A percentile compares a stretch with the other conserved stretches of the same genome.
Conservation (phyloP, 148 eudicot genomes). For the Heliamphora exappendiculata region DNA sequence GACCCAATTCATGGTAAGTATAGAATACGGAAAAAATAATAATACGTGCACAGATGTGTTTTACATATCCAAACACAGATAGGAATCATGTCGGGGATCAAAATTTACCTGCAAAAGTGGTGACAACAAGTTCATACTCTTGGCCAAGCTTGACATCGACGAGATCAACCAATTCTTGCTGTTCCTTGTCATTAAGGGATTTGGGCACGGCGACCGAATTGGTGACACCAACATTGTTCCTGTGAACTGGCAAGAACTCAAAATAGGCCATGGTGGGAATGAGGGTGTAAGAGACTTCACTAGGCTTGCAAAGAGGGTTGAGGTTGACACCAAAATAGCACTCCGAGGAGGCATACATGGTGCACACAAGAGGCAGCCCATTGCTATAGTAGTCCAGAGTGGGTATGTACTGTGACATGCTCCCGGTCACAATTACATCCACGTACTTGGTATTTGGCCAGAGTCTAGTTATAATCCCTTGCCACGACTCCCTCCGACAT, state of each 20-base stretch:
- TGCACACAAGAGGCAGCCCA: constrained; percentile 69
- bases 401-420: constrained; percentile 83
- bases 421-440: constrained; percentile 79
- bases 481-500: constrained; percentile 47
- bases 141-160: constrained; percentile 68
- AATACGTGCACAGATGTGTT: too few species aligned
- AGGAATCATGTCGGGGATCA: neutral
- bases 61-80: too few species aligned
- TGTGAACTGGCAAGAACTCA: constrained; percentile 63
- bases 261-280: constrained; percentile 73
- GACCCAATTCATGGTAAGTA: neutral
- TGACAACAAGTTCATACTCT: constrained; percentile 75
- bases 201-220: constrained; percentile 41
- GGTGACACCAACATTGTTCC: constrained; percentile 39
- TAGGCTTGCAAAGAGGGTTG: constrained; percentile 66
- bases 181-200: constrained; percentile 60
- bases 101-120: constrained; percentile 65
- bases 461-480: constrained; percentile 58
- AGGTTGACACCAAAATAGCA: constrained; percentile 77
- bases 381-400: constrained; percentile 62
- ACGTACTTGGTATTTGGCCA: constrained; percentile 83
- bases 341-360: constrained; percentile 81
- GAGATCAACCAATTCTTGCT: constrained; percentile 54
- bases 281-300: constrained; percentile 65
- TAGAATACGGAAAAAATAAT: neutral